Conservation (phyloP, 106 monocot genomes). For the Alisma plantagoaquatica region DNA sequence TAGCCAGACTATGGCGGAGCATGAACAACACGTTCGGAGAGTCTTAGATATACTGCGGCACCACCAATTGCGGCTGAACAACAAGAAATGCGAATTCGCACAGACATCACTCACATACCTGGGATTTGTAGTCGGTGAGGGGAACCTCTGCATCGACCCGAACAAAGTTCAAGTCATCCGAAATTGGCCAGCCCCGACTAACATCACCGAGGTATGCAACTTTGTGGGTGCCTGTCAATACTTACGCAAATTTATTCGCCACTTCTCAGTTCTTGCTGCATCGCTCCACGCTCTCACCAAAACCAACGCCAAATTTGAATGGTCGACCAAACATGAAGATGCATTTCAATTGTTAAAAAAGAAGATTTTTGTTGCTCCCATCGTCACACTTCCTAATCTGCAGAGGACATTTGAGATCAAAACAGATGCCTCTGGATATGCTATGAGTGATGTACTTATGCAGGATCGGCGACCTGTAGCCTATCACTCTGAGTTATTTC, state of each 20-base stretch:
- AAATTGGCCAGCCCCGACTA: too few relatives aligned
- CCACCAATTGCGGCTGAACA: too few relatives aligned
- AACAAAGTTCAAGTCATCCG: too few relatives aligned
- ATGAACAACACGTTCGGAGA: too few relatives aligned
- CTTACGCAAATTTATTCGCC: neutral
- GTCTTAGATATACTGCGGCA: too few relatives aligned
- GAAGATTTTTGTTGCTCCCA: constrained; percentile 1
- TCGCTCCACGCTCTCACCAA: constrained; percentile 1
- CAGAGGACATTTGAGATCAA: neutral
- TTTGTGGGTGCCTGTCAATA: neutral
- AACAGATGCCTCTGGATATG: constrained; percentile 6
- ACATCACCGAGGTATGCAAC: too few relatives aligned
- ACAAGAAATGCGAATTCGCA: too few relatives aligned
- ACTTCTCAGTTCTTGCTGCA: neutral
- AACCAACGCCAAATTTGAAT: constrained; percentile 1
- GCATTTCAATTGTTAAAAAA: constrained; percentile 2
- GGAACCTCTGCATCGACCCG: too few relatives aligned
- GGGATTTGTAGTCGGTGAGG: too few relatives aligned
- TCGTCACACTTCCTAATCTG: constrained; percentile 4
- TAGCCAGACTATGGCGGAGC: too few relatives aligned
- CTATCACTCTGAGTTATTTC: constrained; percentile 4
- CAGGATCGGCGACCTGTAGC: constrained; percentile 1
- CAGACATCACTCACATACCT: too few relatives aligned
- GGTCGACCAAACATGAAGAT: neutral
- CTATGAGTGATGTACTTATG: constrained; percentile 2